Percentiles rank a stretch among this genome's conserved stretches.
Conservation (phyloP, 345 rosid genomes). For the Ceriops zippeliana region DNA sequence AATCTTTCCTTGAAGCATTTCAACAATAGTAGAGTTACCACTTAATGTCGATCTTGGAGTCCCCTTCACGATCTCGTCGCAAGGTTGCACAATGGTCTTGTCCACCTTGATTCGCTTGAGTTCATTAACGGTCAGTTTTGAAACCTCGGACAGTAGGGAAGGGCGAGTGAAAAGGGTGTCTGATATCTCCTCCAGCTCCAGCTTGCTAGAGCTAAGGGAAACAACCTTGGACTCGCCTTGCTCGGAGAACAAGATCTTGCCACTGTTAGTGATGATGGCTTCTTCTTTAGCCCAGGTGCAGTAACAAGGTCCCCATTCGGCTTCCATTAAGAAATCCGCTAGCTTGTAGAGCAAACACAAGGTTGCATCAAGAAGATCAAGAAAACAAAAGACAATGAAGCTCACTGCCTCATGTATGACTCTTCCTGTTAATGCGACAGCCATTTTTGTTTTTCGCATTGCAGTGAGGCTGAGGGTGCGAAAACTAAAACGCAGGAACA, state of each 20-base stretch:
- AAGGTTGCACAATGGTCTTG: constrained; percentile 28
- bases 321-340: constrained; percentile 70
- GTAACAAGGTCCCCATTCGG: constrained; percentile 86
- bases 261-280: constrained; percentile 56
- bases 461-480: background rate
- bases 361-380: constrained; percentile 66
- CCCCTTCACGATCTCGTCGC: constrained; percentile 33
- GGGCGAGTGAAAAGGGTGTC: constrained; percentile 82
- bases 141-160: constrained; percentile 45
- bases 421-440: constrained; percentile 13
- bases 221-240: constrained; percentile 76
- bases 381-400: constrained; percentile 71
- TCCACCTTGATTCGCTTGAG: constrained; percentile 25
- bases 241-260: constrained; percentile 74
- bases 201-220: constrained; percentile 57
- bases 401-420: constrained; percentile 38
- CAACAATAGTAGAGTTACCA: constrained; percentile 62
- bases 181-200: constrained; percentile 81
- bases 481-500: no score
- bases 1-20: constrained; percentile 56
- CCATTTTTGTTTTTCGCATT: constrained; percentile 24
- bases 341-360: constrained; percentile 71
- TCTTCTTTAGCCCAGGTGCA: constrained; percentile 58
- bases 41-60: constrained; percentile 40
- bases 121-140: constrained; percentile 28